A percentile compares a stretch with the other conserved stretches of the same genome.
Evolutionary conservation across 352 stramenopile species (phyloP).

Genomic region (Pythium monospermum): DNA sequence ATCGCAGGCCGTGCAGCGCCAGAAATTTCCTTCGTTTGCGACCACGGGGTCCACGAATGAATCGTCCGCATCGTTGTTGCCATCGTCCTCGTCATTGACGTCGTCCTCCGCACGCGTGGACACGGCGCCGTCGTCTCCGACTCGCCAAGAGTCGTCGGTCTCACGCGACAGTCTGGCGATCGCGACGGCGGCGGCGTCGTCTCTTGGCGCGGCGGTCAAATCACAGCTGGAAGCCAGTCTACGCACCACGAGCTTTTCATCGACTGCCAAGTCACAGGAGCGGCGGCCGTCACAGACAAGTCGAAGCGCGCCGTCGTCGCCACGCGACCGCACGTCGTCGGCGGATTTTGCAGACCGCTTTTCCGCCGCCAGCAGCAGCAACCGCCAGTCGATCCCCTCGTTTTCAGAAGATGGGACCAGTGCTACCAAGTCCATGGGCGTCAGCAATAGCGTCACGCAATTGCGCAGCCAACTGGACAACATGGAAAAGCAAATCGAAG

Average conservation of each 20-base stretch:
- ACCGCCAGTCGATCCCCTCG: slow-evolving; percentile 14
- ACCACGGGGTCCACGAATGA: slow-evolving; percentile 8
- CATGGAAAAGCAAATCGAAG: slow-evolving; percentile 86
- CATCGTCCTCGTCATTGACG: too few relatives aligned
- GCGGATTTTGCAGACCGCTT: slow-evolving; percentile 18
- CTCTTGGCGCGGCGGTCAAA: slow-evolving; percentile 10
- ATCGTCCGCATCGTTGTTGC: slow-evolving; percentile 3
- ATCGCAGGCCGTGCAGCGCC: slow-evolving; percentile 68
- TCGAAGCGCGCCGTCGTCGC: slow-evolving; percentile 16
- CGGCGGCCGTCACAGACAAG: slow-evolving; percentile 4
- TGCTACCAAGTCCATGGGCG: slow-evolving; percentile 26
- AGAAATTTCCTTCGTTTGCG: slow-evolving; percentile 57
- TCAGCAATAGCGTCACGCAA: slow-evolving; percentile 68
- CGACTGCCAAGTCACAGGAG: slow-evolving; percentile 1
- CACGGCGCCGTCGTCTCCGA: slow-evolving; percentile 8
- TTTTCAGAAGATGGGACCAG: slow-evolving; percentile 13
- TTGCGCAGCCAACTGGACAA: slow-evolving; percentile 81
- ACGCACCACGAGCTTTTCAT: slow-evolving; percentile 3
- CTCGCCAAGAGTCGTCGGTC: background rate
- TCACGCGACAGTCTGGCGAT: slow-evolving; percentile 8
- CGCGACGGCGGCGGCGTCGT: slow-evolving; percentile 2
- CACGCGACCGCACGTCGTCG: slow-evolving; percentile 11
- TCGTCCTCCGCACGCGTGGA: too few relatives aligned
- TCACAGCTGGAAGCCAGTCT: slow-evolving; percentile 11
- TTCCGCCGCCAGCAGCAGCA: slow-evolving; percentile 13